Conservation (phyloP, 768 basidiomycete genomes). For the Cyclocybe aegerita region DNA sequence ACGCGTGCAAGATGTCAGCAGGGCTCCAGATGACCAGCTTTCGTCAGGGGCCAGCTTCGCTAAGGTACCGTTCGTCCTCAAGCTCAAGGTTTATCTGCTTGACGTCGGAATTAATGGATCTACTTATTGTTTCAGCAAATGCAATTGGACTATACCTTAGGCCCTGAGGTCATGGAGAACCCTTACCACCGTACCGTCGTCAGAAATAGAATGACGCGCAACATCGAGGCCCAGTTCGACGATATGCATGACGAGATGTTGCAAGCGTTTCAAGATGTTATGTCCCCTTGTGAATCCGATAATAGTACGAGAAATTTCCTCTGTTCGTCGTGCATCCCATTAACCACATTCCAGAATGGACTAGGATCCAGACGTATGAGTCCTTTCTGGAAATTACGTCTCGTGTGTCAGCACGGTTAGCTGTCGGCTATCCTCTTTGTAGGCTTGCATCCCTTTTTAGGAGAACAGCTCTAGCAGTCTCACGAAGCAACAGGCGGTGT, state of each 20-base stretch:
- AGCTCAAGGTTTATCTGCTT: conserved; percentile 10
- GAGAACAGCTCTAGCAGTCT: neutral
- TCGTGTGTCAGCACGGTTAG: conserved; percentile 38
- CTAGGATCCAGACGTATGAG: conserved; percentile 21
- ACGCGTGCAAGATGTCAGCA: conserved; percentile 45
- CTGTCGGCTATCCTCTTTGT: conserved; percentile 49
- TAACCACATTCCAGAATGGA: conserved; percentile 31
- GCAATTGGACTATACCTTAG: conserved; percentile 36
- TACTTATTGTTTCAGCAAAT: conserved; percentile 19
- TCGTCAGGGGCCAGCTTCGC: conserved; percentile 38
- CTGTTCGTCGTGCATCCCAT: neutral
- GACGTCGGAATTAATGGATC: neutral
- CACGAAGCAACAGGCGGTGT: conserved; percentile 34
- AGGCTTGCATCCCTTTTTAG: conserved; percentile 3
- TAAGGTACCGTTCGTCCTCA: conserved; percentile 29
- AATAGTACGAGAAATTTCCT: neutral
- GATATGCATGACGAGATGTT: conserved; percentile 25
- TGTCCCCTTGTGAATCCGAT: conserved; percentile 1
- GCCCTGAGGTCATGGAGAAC: conserved; percentile 18
- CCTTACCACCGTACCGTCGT: conserved; percentile 25
- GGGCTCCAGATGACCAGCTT: conserved; percentile 44
- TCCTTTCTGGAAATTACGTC: conserved; percentile 32
- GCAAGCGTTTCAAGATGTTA: conserved; percentile 16
- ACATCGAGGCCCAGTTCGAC: conserved; percentile 22
- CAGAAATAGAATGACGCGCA: conserved; percentile 24